Percentiles rank a stretch among this genome's conserved stretches.
Evolutionary conservation across 176 grass and related monocot genomes (phyloP).

Genomic region (Aegilops bicornis): DNA sequence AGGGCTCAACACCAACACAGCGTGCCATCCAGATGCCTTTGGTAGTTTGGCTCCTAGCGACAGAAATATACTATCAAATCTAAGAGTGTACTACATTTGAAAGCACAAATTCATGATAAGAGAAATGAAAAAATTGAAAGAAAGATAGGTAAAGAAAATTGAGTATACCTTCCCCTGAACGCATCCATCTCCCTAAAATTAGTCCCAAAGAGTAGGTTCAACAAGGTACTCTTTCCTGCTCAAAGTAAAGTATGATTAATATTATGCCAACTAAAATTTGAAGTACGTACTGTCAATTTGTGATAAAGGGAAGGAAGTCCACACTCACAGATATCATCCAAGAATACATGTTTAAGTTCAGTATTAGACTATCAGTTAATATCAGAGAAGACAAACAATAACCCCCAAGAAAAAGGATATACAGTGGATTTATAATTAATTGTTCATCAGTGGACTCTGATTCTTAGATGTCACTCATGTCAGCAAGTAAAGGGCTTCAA

Average conservation of each 20-base stretch:
- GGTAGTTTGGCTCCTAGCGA: conserved; percentile 88
- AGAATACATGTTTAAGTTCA: conserved; percentile 9
- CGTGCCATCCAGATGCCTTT: conserved; percentile 94
- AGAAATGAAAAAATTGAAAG: neutral
- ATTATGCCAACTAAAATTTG: neutral
- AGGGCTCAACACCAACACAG: conserved; percentile 77
- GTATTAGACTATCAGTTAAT: neutral
- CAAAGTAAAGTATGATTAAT: conserved; percentile 21
- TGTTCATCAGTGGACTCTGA: neutral
- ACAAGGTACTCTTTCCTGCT: conserved; percentile 92
- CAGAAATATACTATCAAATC: conserved; percentile 14
- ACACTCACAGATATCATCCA: neutral
- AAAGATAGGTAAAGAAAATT: neutral
- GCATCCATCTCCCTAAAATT: conserved; percentile 96
- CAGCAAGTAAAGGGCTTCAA: neutral
- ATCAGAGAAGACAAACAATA: neutral
- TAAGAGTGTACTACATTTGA: neutral
- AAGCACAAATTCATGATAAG: neutral
- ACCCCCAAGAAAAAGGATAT: neutral
- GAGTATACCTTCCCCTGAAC: conserved; percentile 81
- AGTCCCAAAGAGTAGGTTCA: conserved; percentile 90
- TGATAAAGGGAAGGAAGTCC: neutral
- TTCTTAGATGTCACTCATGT: conserved; percentile 4
- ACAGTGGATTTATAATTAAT: neutral
- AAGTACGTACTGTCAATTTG: neutral